phyloP scores from a whole-genome alignment of 2,329 filamentous ascomycete genomes.

The Aureobasidium subglaciale region DNA sequence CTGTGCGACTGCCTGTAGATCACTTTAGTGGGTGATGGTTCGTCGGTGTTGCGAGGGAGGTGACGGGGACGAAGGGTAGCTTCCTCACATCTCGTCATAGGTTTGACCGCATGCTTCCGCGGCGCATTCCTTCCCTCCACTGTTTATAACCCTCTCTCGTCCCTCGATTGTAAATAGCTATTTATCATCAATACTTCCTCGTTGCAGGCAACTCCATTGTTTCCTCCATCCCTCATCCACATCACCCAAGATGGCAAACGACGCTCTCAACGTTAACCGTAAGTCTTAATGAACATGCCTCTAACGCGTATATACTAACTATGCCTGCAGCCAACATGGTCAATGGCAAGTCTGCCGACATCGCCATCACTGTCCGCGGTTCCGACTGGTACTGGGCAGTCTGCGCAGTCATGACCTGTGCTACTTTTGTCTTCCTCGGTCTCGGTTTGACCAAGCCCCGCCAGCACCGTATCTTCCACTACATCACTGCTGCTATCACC shows the following conservation, averaged over 20 bases:
- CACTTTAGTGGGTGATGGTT: not conserved
- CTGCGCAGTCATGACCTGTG: conserved; percentile 50
- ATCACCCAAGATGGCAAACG: conserved; percentile 29
- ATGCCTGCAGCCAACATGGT: conserved; percentile 33
- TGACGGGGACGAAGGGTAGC: conserved; percentile 1
- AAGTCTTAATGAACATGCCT: conserved; percentile 6
- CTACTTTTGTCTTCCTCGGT: conserved; percentile 48
- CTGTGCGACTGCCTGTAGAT: conserved; percentile 2
- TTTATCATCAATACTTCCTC: not conserved
- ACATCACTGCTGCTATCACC: conserved; percentile 54
- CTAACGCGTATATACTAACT: conserved; percentile 7
- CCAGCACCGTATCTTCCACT: conserved; percentile 54
- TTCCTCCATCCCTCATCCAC: not conserved
- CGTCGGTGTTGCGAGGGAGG: not conserved
- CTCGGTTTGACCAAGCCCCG: conserved; percentile 48
- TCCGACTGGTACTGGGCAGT: conserved; percentile 59
- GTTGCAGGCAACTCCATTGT: not conserved
- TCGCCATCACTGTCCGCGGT: conserved; percentile 52
- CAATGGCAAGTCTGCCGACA: conserved; percentile 43
- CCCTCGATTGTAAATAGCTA: not conserved
- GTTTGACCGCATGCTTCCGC: not conserved
- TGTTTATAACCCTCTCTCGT: not conserved
- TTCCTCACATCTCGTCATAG: conserved; percentile 1
- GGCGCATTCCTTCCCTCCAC: not conserved
- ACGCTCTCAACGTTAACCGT: conserved; percentile 42